These are phyloP conservation scores for Leccinum pellstonianum DNA, from an alignment of 768 basidiomycete species.

Conservation along the genomic window DNA sequence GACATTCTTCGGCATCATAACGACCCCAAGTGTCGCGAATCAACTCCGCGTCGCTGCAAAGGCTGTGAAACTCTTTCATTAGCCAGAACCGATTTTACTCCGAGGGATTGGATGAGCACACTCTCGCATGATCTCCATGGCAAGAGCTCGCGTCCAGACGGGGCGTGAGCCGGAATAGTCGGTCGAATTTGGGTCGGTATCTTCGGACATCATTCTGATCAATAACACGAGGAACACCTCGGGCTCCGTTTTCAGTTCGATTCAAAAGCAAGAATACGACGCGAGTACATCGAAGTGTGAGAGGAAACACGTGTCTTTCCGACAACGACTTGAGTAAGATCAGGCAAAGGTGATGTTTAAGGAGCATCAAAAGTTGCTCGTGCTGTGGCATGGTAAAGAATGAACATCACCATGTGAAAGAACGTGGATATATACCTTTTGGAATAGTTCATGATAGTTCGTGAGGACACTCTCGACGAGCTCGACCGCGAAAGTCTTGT, in stretches of 20 bases:
- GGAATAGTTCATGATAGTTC: constrained; percentile 85
- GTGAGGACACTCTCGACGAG: constrained; percentile 95
- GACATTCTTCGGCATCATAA: constrained; percentile 64
- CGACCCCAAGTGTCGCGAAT: constrained; percentile 77
- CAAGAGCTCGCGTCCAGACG: constrained; percentile 85
- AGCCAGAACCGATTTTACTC: background rate
- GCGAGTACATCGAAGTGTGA: constrained; percentile 87
- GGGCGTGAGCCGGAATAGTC: constrained; percentile 46
- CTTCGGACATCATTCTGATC: constrained; percentile 62
- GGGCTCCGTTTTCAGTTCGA: constrained; percentile 75
- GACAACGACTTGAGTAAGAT: constrained; percentile 84
- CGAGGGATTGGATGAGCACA: constrained; percentile 26
- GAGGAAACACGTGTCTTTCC: constrained; percentile 78
- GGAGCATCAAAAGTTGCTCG: constrained; percentile 77
- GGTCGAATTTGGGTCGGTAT: constrained; percentile 33
- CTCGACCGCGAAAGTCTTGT: constrained; percentile 95
- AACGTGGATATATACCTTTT: constrained; percentile 46
- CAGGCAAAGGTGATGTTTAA: constrained; percentile 87
- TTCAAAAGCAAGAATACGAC: constrained; percentile 93
- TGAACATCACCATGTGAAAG: background rate
- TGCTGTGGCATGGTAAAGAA: constrained; percentile 48
- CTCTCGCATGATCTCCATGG: constrained; percentile 93
- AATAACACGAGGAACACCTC: constrained; percentile 83
- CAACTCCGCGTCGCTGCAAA: constrained; percentile 79
- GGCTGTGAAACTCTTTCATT: constrained; percentile 35